Conservation (phyloP, 192 early-diverging fungal genomes). For the Coemansia sp. region DNA sequence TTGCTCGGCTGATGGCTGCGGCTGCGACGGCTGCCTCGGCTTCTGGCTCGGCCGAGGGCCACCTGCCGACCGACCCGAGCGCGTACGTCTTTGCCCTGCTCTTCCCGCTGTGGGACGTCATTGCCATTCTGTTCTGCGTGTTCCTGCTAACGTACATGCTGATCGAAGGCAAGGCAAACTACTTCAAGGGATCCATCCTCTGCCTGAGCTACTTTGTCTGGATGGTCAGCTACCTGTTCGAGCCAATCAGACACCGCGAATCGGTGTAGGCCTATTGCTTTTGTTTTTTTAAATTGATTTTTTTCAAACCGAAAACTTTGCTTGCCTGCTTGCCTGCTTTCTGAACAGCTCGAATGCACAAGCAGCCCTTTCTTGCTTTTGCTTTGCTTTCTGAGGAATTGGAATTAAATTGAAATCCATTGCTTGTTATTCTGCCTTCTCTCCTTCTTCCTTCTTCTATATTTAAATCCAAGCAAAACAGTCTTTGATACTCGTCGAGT, state of each 20-base stretch:
- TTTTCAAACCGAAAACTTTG: slow-evolving; percentile 1
- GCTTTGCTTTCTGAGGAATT: slow-evolving; percentile 6
- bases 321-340: background rate
- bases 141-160: slow-evolving; percentile 88
- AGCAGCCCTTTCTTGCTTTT: no score
- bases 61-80: slow-evolving; percentile 43
- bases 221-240: slow-evolving; percentile 76
- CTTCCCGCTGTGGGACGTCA: slow-evolving; percentile 70
- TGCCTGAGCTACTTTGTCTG: slow-evolving; percentile 82
- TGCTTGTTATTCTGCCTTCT: background rate
- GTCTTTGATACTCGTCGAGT: no score
- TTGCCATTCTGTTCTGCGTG: slow-evolving; percentile 60
- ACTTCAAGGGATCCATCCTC: slow-evolving; percentile 94
- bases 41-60: slow-evolving; percentile 16
- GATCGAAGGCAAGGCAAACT: slow-evolving; percentile 93
- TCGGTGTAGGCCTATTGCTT: slow-evolving; percentile 17
- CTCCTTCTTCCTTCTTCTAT: background rate
- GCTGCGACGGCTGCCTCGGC: slow-evolving; percentile 10
- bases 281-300: background rate
- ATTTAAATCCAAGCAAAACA: no score
- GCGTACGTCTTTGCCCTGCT: slow-evolving; percentile 63
- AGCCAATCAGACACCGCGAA: slow-evolving; percentile 47
- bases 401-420: background rate
- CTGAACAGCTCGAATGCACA: no score
- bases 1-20: slow-evolving; percentile 13